Evolutionary conservation across 2,329 filamentous ascomycete genomes (phyloP), one percentile per base, ranked within the genome.

Genomic region (Ceratocystis eucalypticola): DNA sequence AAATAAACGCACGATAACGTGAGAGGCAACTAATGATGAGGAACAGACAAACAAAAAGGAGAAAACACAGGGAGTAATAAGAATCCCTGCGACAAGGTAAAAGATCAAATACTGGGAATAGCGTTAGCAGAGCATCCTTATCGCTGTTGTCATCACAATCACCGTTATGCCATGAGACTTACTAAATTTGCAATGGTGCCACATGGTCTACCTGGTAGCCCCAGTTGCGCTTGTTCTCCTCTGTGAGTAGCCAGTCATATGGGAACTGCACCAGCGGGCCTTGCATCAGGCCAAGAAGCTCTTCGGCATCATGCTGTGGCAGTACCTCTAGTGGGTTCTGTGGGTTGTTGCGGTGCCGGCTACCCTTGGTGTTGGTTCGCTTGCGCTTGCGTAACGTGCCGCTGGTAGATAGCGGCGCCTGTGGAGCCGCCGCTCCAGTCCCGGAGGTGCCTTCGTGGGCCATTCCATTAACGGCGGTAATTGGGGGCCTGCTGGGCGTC

Each of bases 131-230:
- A 8, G 1, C 8, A 17, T 62, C 30, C 6, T n/a, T n/a, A 30
- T 25, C 8, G 2, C 2, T 12, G 3, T 10, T 28, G 48, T 25
- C 20, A 20, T 1, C 46, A 50, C 20, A 50, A 37, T 20, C 20
- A 50, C 6, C 20, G 3, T 12, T 1, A 7, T 10, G n/a, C 20
- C 8, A 53, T 53, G 2, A 41, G 37, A 59, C 88, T 86, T 81
- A 91, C 89, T 99, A 99, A 72, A 99, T 97, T 77, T 96, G 91
- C 76, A 99, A 80, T 66, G 94, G 94, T 71, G 94, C 95, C 74
- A 99, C 87, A 75, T 95, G 88, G 75, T 99, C 94, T 66, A 97
- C 90, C 73, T 93, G 91, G 77, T 96, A 97, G 69, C 96, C 83
- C 94, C 94, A 99, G 74, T 96, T 96, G 66, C 91, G 90, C 70